Evolutionary conservation across 495 filamentous ascomycete species (phyloP), one percentile per base, ranked within the genome.

Genomic region (Choiromyces venosus): DNA sequence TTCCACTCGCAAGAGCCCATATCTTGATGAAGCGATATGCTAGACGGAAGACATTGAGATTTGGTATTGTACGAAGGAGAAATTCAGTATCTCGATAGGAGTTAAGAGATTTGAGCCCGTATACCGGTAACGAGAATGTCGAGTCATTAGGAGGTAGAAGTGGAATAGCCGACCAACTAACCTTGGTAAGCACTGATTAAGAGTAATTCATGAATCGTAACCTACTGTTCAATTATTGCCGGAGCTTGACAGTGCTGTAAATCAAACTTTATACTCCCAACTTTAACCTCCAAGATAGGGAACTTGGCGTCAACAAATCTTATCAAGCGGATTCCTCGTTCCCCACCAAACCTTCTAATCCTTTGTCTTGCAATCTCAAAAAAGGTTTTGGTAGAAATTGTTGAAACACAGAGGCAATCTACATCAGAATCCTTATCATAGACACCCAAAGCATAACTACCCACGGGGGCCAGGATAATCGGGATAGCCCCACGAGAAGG

Each of bases 191-290:
- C 40, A 33, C 21, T 36, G 12, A n/a, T 21, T 21, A 19, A 33
- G 37, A 66, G 61, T 44, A 35, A 66, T 68, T 40, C 44, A 42
- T 65, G 29, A 61, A 65, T 42, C 18, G 21, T 68, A 36, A 37
- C 77, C 65, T 68, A 78, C 76, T 73, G 61, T 39, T 78, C 74
- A 8, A 85, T 82, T 18, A 88, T 72, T 52, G 82, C 77, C 3
- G 83, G 78, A 8, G 88, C 85, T 0, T 87, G 83, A 76, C 88
- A 89, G 77, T 89, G 89, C 68, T 89, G 87, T 70, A 90, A 79
- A 77, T 89, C 86, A 70, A 89, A 82, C 68, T 82, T 87, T 73
- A 89, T 82, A 44, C 77, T 81, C 8, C 77, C 74, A 37, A 88
- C 81, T 67, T 85, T 83, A 6, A 89, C 78, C 74, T 89, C 86